Conservation (phyloP, 2,329 filamentous ascomycete species). For the Berkeleyomyces rouxiae region DNA sequence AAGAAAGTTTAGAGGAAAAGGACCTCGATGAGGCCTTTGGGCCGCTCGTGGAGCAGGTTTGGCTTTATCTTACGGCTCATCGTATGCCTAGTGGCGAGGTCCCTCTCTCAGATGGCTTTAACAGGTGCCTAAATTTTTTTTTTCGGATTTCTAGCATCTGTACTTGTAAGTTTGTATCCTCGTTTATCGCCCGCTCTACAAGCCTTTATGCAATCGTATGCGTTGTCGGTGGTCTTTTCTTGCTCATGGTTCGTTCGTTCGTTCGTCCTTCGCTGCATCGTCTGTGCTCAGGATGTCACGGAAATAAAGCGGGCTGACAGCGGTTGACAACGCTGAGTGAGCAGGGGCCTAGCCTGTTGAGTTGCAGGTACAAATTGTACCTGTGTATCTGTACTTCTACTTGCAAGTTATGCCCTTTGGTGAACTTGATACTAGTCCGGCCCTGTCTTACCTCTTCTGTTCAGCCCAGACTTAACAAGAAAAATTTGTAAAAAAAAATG, state of each 20-base stretch:
- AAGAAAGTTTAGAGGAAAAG: not conserved
- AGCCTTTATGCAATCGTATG: too few relatives aligned
- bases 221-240: not conserved
- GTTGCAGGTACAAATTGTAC: conserved; percentile 9
- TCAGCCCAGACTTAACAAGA: conserved; percentile 1
- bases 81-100: not conserved
- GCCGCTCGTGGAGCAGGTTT: not conserved
- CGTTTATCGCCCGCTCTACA: too few relatives aligned
- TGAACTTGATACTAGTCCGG: not conserved
- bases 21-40: not conserved
- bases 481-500: not conserved
- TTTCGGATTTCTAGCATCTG: not conserved
- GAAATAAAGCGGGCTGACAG: not conserved
- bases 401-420: not conserved
- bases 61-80: conserved; percentile 1
- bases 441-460: not conserved
- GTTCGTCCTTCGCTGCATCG: not conserved
- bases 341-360: not conserved
- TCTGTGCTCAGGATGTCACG: not conserved
- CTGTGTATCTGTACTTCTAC: not conserved
- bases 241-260: not conserved
- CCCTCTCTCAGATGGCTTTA: not conserved
- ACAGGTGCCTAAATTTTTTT: not conserved
- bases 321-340: not conserved
- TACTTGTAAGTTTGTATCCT: too few relatives aligned